A percentile compares a stretch with the other conserved stretches of the same genome.
phyloP scores from a whole-genome alignment of 2,329 filamentous ascomycete genomes.

The Fusarium cyanostomum region DNA sequence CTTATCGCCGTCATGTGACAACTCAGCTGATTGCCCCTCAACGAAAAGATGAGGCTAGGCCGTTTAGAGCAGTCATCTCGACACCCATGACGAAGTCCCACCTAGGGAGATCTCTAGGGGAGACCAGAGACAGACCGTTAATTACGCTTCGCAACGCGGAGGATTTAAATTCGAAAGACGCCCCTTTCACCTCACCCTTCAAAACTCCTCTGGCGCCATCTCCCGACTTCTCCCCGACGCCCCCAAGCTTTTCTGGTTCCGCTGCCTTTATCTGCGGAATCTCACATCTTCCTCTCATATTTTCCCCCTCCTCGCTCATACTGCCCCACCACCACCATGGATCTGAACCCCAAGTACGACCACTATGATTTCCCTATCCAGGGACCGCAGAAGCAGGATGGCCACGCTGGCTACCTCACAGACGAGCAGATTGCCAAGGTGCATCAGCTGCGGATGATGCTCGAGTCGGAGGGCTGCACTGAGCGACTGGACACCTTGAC shows the following conservation, averaged over 20 bases:
- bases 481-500: constrained; percentile 92
- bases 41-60: constrained; percentile 36
- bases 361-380: constrained; percentile 91
- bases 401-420: constrained; percentile 89
- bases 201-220: constrained; percentile 18
- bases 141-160: constrained; percentile 42
- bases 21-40: constrained; percentile 33
- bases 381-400: constrained; percentile 73
- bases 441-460: constrained; percentile 81
- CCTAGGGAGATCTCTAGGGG: constrained; percentile 42
- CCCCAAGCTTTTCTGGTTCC: background rate
- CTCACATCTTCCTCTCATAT: constrained; percentile 7
- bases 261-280: constrained; percentile 16
- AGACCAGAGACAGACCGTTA: constrained; percentile 41
- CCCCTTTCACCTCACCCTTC: constrained; percentile 33
- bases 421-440: constrained; percentile 90
- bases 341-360: constrained; percentile 89
- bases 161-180: constrained; percentile 26
- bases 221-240: background rate
- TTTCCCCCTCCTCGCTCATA: constrained; percentile 12
- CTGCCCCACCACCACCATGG: constrained; percentile 54
- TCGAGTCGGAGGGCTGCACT: constrained; percentile 84
- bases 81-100: constrained; percentile 46
- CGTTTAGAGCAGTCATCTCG: constrained; percentile 38
- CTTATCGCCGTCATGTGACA: constrained; percentile 39